Base-by-base conservation (phyloP, 2,329 filamentous ascomycete species). In the Sclerotinia trifoliorum region DNA sequence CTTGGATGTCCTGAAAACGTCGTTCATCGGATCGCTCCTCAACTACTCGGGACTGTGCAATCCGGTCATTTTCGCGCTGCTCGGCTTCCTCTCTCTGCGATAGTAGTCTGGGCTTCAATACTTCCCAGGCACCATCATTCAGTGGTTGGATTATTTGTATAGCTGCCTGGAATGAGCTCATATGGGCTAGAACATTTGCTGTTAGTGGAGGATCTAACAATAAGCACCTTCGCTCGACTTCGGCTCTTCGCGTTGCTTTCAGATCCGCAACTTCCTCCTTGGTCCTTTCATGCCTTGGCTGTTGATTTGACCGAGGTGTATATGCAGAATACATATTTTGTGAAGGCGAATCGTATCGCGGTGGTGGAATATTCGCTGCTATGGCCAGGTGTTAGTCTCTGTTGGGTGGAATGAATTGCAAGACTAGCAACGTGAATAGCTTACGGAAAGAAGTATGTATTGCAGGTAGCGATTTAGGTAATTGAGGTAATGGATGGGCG, bases 131-230 rank as follows among this genome's bases (percentile, higher is more conserved):
- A 66, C 82, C 81, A 69, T 93, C 89, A 71, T 86, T 88, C 73
- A 94, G 80, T 26, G 88, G 88, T 32, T 85, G 83, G 13, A 86
- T 85, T 49, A 92, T 90, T 71, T 91, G 86, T 57, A 91, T 84
- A 42, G 91, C 88, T 49, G 89, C 90, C 75, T 90, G 86, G 77
- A 93, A 94, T 1, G 90, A 88, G 58, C 90, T 85, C 78, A 93
- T 91, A 74, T 90, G 88, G 67, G 84, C 84, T 68, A 94, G 81
- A 54, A 91, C 82, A 71, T 82, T 83, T 51, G 87, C 79, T 61
- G 81, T 80, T 68, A 94, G 80, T 1, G 91, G 89, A 35, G 90
- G 90, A 44, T 88, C 79, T 61, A 94, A 82, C 60, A 85, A 81
- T 77, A 85, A 79, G 75, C 89, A 91, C 39, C 90, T 86, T 64